Evolutionary conservation across 257 asterid species (phyloP).

Genomic region (Plectranthus barbatus): DNA sequence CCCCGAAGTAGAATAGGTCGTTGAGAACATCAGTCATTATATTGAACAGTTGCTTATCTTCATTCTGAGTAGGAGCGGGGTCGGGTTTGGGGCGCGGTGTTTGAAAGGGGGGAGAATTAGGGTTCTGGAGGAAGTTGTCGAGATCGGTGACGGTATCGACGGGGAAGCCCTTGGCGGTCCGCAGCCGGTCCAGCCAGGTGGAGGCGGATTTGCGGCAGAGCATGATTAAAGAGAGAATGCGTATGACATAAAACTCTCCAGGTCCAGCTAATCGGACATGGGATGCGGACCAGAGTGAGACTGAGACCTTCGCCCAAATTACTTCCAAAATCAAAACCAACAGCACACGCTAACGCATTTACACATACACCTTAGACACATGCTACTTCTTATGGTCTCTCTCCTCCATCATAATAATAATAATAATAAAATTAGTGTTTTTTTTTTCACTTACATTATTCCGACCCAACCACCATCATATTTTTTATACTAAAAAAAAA

Average conservation of each 20-base stretch:
- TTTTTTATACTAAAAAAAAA: too few relatives aligned
- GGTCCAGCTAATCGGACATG: too few relatives aligned
- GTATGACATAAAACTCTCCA: neutral
- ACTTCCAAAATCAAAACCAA: too few relatives aligned
- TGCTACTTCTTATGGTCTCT: too few relatives aligned
- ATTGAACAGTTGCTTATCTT: conserved; percentile 20
- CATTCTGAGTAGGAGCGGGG: conserved; percentile 17
- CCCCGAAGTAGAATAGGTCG: conserved; percentile 75
- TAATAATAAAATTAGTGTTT: too few relatives aligned
- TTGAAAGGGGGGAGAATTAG: conserved; percentile 20
- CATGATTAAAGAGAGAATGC: conserved; percentile 30
- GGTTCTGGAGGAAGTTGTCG: conserved; percentile 46
- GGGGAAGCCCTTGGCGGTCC: conserved; percentile 69
- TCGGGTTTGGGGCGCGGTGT: conserved; percentile 1
- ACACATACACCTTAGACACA: too few relatives aligned
- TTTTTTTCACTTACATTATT: too few relatives aligned
- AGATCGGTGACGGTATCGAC: conserved; percentile 35
- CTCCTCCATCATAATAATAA: too few relatives aligned
- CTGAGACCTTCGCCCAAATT: too few relatives aligned
- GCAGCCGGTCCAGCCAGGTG: conserved; percentile 75
- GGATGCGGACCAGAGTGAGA: too few relatives aligned
- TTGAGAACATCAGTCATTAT: conserved; percentile 48
- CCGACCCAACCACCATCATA: too few relatives aligned
- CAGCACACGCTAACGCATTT: too few relatives aligned
- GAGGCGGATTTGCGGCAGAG: conserved; percentile 52